Evolutionary conservation across 176 grass and related monocot species (phyloP).

Genomic region (Eremochloa ophiuroides): DNA sequence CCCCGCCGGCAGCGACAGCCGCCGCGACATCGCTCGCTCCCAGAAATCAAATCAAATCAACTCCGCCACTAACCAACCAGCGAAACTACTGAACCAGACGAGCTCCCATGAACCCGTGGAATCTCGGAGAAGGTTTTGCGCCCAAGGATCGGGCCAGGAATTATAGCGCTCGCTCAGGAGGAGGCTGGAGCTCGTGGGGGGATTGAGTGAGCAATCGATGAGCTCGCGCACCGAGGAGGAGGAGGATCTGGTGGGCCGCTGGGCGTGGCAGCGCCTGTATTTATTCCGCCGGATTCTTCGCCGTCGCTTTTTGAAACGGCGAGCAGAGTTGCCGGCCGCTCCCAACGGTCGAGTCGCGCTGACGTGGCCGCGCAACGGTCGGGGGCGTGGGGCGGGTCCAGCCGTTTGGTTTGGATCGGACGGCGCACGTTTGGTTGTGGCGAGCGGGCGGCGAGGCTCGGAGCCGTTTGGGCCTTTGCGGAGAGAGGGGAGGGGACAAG

Average conservation of each 20-base stretch:
- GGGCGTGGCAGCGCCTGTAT: conserved; percentile 37
- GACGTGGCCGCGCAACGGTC: conserved; percentile 37
- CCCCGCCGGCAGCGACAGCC: conserved; percentile 46
- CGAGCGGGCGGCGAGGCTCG: background rate
- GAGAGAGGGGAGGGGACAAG: background rate
- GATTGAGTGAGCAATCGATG: conserved; percentile 41
- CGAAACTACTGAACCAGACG: background rate
- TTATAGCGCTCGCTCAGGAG: background rate
- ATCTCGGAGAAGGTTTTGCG: background rate
- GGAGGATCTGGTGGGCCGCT: conserved; percentile 29
- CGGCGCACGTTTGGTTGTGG: conserved; percentile 3
- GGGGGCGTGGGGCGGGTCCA: background rate
- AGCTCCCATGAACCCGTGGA: background rate
- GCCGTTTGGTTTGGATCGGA: background rate
- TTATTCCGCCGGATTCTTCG: conserved; percentile 24
- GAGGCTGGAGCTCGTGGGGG: background rate
- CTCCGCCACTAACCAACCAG: background rate
- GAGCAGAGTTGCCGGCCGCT: background rate
- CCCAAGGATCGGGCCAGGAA: background rate
- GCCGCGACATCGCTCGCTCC: conserved; percentile 40
- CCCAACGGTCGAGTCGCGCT: conserved; percentile 44
- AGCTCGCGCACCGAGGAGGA: conserved; percentile 35
- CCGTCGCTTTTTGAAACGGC: conserved; percentile 24
- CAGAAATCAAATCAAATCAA: background rate
- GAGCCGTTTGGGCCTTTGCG: background rate